Evolutionary conservation across 257 asterid genomes (phyloP), one percentile per base, ranked within the genome.

Genomic region (Parsonsia alboflavescens): DNA sequence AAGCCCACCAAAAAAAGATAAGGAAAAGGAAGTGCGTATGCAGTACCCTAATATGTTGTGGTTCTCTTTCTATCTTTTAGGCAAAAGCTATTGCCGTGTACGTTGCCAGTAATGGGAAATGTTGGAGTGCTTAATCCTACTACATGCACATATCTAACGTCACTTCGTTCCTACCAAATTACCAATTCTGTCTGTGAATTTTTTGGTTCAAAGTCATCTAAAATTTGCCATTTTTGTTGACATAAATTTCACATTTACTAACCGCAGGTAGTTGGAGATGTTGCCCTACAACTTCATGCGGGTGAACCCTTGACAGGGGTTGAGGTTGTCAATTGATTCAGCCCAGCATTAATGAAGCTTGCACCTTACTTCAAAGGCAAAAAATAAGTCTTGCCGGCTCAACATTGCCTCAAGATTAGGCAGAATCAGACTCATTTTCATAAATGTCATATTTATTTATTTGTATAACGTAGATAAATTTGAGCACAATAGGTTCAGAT

Each of bases 181-280:
- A 3, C 39, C 1, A 33, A 33, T 33, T 1, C 39, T 33, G 39
- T 33, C 21, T 46, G 10, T 64, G 26, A n/a, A 1, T n/a, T 75
- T 50, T 28, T 67, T 33, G n/a, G 10, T 53, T 21, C 49, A 36
- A 66, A 49, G 26, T 53, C 19, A n/a, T 10, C 24, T n/a, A 8
- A 39, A 39, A 45, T 21, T 59, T 39, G 30, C n/a, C 39, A 33
- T 33, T 39, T n/a, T 16, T 65, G 8, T 36, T 64, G 70, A 64
- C 70, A 64, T 68, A 26, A 17, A 42, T 66, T 58, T 57, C 22
- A 45, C 65, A 4, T 64, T 46, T 49, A 28, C 46, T 12, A n/a
- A 68, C 77, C 71, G 21, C 84, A 93, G 98, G 93, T 91, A 50
- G 91, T 88, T 4, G 97, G 95, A 79, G 97, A 93, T 52, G 95